Conservation (phyloP, 176 grass and related monocot genomes). For the Avena atlantica region DNA sequence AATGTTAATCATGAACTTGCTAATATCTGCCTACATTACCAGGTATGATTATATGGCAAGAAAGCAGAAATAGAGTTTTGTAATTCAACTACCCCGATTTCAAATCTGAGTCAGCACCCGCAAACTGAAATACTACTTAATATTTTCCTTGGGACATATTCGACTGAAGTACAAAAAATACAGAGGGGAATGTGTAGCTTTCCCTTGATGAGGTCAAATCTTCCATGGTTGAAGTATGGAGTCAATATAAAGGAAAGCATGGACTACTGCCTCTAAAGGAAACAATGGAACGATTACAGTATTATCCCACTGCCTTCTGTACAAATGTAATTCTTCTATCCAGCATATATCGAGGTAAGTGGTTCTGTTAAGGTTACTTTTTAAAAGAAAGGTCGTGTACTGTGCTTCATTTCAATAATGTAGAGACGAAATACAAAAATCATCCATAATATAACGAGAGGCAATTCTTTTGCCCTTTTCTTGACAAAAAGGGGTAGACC, state of each 20-base stretch:
- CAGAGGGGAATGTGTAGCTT: not conserved
- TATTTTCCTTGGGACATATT: not conserved
- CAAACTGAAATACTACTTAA: conserved; percentile 6
- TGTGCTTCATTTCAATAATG: conserved; percentile 1
- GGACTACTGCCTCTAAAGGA: not conserved
- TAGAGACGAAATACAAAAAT: not conserved
- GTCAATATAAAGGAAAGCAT: not conserved
- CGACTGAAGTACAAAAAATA: not conserved
- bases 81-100: not conserved
- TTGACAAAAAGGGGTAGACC: not conserved
- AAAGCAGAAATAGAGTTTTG: conserved; percentile 2
- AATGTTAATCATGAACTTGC: conserved; percentile 34
- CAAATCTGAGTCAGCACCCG: not conserved
- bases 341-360: conserved; percentile 15
- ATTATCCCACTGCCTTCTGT: not conserved
- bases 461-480: not conserved
- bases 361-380: not conserved
- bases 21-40: conserved; percentile 12
- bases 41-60: conserved; percentile 2
- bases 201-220: not conserved
- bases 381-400: not conserved
- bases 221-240: conserved; percentile 16
- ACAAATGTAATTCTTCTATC: not conserved
- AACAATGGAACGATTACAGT: conserved; percentile 10
- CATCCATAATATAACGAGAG: not conserved